Evolutionary conservation across 768 basidiomycete genomes (phyloP).

Genomic region (Boletus subparvulus): DNA sequence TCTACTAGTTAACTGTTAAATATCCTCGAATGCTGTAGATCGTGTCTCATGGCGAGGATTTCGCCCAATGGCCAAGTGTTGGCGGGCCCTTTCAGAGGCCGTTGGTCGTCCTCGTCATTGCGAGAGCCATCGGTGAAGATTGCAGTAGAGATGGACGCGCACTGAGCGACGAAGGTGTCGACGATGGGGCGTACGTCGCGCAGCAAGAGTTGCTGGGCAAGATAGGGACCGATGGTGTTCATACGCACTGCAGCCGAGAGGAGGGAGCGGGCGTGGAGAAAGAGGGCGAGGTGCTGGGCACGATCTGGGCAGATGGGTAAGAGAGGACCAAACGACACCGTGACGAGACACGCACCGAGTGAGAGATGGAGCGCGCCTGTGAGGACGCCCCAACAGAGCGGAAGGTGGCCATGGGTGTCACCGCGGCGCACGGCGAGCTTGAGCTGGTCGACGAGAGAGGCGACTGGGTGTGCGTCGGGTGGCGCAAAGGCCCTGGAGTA

Average conservation of each 20-base stretch:
- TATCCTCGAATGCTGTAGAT: constrained; percentile 92
- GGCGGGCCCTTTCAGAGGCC: constrained; percentile 57
- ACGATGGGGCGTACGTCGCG: constrained; percentile 71
- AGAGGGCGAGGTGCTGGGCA: constrained; percentile 84
- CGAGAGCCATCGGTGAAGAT: constrained; percentile 24
- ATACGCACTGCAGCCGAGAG: constrained; percentile 91
- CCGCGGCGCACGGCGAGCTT: constrained; percentile 68
- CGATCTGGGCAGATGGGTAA: constrained; percentile 52
- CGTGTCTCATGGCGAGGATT: constrained; percentile 85
- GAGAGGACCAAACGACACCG: neutral
- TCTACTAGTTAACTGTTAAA: constrained; percentile 67
- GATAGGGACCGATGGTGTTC: constrained; percentile 91
- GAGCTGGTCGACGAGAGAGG: constrained; percentile 58
- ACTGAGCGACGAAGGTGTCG: constrained; percentile 47
- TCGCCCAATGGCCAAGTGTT: constrained; percentile 98
- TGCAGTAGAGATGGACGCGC: constrained; percentile 51
- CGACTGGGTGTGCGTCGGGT: constrained; percentile 7
- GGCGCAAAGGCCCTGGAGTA: constrained; percentile 83
- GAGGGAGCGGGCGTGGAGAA: constrained; percentile 86
- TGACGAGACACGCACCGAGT: constrained; percentile 47
- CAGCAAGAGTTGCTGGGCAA: constrained; percentile 82
- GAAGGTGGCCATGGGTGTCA: constrained; percentile 76
- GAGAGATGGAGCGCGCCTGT: constrained; percentile 73
- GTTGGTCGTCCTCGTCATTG: neutral
- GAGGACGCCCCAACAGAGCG: constrained; percentile 87